Base-by-base conservation (phyloP, 78 protist genomes). In the Capsaspora owczarzaki region DNA sequence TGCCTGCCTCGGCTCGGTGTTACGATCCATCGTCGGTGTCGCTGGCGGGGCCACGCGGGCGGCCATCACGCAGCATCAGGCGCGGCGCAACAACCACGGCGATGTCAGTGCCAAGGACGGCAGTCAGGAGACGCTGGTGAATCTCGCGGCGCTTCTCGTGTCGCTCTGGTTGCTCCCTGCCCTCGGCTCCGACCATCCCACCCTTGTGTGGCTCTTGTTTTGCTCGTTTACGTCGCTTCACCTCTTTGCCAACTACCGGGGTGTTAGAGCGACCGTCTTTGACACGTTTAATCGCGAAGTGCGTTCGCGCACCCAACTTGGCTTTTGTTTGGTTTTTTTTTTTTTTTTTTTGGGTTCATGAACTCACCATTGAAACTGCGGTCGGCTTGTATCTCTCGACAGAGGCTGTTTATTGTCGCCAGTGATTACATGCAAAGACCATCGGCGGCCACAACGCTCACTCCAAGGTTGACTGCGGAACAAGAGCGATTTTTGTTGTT, bases 21-120 rank as follows among this genome's bases (percentile, higher is more conserved):
- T 33, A 29, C 75, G 33, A 51, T 61, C 86, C 37, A 56, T 87
- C 47, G 74, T 77, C 60, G 85, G 88, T 31, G 87, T 87, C 20
- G 85, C 83, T 0, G 91, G 85, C 35, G 91, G 88, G 1, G 87
- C 88, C 14, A 75, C 86, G 33, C 68, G 87, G 14, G 91, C 87
- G 3, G 43, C 80, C 40, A 1, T 87, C 33, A 79, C 83, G 4
- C 72, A 77, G 44, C 85, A 79, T 47, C 82, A 79, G 31, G 81
- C 82, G 22, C 53, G 49, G 37, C 14, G 46, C 47, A 68, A 68
- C 46, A 68, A 68, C 74, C 5, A 3, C 19, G 76, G 56, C 20
- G 76, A 71, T 43, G 76, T 71, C 60, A 37, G 41, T 0, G 76
- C 76, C 33, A 71, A 71, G 20, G 76, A 71, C 56, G 76, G 76